A percentile compares a stretch with the other conserved stretches of the same genome.
Conservation (phyloP, 306 rosid species). For the Quercus bicolor region DNA sequence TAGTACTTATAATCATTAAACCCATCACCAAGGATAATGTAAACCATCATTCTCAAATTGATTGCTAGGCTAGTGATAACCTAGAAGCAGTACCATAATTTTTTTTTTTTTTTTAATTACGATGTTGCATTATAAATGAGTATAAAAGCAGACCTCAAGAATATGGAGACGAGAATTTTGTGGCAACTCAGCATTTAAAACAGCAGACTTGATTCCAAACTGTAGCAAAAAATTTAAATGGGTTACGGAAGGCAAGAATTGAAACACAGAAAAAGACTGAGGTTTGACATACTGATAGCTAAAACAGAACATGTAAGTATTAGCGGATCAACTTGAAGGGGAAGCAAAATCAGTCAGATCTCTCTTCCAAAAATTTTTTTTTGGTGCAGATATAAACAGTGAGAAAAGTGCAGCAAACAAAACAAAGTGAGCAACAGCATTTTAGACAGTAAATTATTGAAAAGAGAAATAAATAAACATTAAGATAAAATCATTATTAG, state of each 20-base stretch:
- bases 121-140: background rate
- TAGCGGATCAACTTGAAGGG: background rate
- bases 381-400: background rate
- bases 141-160: slow-evolving; percentile 64
- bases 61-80: slow-evolving; percentile 13
- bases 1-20: slow-evolving; percentile 11
- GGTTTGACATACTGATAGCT: background rate
- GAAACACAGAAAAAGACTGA: background rate
- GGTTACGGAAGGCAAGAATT: background rate
- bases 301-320: background rate
- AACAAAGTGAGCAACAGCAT: background rate
- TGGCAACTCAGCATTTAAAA: slow-evolving; percentile 93
- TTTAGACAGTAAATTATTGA: background rate
- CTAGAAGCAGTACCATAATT: background rate
- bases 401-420: background rate
- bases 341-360: background rate
- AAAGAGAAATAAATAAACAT: background rate
- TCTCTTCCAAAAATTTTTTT: background rate
- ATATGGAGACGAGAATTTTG: slow-evolving; percentile 97
- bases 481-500: background rate
- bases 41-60: slow-evolving; percentile 8
- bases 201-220: slow-evolving; percentile 96
- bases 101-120: background rate
- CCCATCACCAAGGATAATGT: background rate
- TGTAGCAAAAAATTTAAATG: slow-evolving; percentile 20